phyloP scores from a whole-genome alignment of 2,329 filamentous ascomycete species.

The Aspergillus aculeatus region DNA sequence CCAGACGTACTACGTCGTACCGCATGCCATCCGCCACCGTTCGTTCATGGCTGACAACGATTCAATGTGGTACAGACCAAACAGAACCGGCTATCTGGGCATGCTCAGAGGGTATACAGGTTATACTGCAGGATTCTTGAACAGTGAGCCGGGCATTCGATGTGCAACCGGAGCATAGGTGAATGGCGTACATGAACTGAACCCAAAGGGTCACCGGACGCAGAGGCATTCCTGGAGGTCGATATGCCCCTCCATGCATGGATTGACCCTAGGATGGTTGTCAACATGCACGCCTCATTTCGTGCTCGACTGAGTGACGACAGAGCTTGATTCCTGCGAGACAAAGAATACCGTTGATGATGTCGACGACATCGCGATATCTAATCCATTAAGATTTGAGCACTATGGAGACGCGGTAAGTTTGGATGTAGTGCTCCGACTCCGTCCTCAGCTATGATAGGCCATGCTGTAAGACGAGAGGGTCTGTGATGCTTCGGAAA shows the following conservation, averaged over 20 bases:
- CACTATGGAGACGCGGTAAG: background rate
- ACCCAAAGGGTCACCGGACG: background rate
- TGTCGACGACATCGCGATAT: background rate
- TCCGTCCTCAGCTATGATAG: background rate
- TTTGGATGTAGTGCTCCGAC: background rate
- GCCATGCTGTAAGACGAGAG: background rate
- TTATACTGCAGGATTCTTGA: background rate
- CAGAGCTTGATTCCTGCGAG: background rate
- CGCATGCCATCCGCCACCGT: too few species aligned
- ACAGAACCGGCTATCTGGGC: background rate
- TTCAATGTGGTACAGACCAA: background rate
- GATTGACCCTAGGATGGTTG: background rate
- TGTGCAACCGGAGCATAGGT: background rate
- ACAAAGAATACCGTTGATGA: background rate
- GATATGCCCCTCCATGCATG: background rate
- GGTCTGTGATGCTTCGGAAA: background rate
- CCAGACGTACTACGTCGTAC: background rate
- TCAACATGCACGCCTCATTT: background rate
- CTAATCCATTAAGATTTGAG: background rate
- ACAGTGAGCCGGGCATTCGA: background rate
- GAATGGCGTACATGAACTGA: background rate
- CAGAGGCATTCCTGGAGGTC: background rate
- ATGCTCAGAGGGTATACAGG: background rate
- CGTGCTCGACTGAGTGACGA: background rate
- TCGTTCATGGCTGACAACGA: background rate